phyloP scores from a whole-genome alignment of 768 basidiomycete genomes.

The Pleurotus tuber-regium region DNA sequence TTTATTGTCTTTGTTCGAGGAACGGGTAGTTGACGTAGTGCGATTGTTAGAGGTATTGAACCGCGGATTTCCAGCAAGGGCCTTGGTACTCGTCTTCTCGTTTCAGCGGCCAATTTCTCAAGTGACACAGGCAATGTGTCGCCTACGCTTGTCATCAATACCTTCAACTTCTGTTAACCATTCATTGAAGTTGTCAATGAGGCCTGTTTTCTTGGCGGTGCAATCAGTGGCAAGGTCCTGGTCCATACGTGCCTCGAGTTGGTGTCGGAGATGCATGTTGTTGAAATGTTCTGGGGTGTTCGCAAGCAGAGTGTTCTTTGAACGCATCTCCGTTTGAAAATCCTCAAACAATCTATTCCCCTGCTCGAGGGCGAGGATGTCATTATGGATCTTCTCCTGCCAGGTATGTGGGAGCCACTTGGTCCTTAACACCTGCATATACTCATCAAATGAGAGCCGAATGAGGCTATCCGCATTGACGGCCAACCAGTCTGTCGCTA shows the following conservation, averaged over 20 bases:
- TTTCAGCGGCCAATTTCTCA: no score
- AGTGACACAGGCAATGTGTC: no score
- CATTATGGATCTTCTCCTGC: slow-evolving; percentile 8
- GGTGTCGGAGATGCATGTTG: neutral
- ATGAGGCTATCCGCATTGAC: slow-evolving; percentile 10
- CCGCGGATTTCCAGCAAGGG: neutral
- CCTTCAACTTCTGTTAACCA: no score
- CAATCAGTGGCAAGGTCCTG: neutral
- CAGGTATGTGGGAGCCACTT: slow-evolving; percentile 16
- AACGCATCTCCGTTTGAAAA: slow-evolving; percentile 12
- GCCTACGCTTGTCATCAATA: neutral
- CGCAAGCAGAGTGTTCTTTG: slow-evolving; percentile 17
- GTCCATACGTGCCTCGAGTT: neutral
- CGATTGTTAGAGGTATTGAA: neutral
- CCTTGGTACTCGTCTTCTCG: neutral
- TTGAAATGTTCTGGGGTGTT: neutral
- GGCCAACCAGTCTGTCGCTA: slow-evolving; percentile 9
- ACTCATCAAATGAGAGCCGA: slow-evolving; percentile 13
- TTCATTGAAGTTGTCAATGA: neutral
- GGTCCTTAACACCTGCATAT: slow-evolving; percentile 9
- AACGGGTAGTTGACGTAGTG: neutral
- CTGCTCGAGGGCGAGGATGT: slow-evolving; percentile 7
- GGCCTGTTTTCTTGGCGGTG: neutral
- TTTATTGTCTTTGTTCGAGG: neutral
- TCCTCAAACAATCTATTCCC: slow-evolving; percentile 12